These are phyloP conservation scores for Gaertneriomyces semiglobifer DNA, from an alignment of 192 early-diverging fungal species.

Conservation along the genomic window DNA sequence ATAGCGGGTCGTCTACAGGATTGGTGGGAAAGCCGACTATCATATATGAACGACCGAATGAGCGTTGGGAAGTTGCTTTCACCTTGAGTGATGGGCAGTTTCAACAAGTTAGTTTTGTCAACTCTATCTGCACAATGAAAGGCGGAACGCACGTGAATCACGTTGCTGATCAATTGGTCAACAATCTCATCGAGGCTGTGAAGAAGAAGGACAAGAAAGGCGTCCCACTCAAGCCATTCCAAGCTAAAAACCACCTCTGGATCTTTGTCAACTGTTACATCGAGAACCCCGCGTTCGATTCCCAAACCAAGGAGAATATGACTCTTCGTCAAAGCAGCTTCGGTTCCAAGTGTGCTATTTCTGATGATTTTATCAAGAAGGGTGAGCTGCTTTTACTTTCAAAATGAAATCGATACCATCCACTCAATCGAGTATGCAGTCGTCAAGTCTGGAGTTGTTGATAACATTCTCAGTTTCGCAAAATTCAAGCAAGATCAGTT, in stretches of 20 bases:
- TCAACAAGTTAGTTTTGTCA: constrained; percentile 94
- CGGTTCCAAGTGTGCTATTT: constrained; percentile 71
- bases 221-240: constrained; percentile 68
- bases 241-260: constrained; percentile 87
- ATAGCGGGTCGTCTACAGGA: constrained; percentile 6
- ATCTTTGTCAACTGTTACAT: constrained; percentile 93
- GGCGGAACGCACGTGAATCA: constrained; percentile 89
- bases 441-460: constrained; percentile 80
- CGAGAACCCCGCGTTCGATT: constrained; percentile 93
- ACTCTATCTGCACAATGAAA: constrained; percentile 91
- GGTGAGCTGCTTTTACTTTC: constrained; percentile 32
- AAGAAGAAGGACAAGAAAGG: constrained; percentile 72
- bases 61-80: constrained; percentile 93
- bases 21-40: constrained; percentile 30
- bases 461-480: constrained; percentile 70
- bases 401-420: background rate
- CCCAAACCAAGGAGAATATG: constrained; percentile 96
- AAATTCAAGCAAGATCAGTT: constrained; percentile 67
- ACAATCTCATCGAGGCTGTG: constrained; percentile 60
- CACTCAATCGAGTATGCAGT: constrained; percentile 42
- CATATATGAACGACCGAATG: constrained; percentile 71
- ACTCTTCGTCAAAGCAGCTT: constrained; percentile 73
- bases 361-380: constrained; percentile 78
- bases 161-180: constrained; percentile 74
- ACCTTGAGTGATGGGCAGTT: constrained; percentile 93